Evolutionary conservation across 148 eudicot genomes (phyloP).

Genomic region (Nepenthes mirabilis): DNA sequence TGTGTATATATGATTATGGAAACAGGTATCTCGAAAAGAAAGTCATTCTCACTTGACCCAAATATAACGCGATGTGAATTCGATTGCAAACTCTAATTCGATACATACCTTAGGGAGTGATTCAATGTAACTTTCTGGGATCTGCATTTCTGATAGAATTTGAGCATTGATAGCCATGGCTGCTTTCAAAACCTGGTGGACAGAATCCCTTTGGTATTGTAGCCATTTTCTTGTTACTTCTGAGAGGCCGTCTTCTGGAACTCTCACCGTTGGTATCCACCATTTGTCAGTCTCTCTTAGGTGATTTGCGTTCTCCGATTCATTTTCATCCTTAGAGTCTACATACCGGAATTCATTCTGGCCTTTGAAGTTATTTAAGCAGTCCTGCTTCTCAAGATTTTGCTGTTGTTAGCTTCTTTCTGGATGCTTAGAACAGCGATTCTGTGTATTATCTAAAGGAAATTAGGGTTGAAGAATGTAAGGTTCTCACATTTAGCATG

Average conservation of each 20-base stretch:
- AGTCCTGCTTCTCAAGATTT: slow-evolving; percentile 27
- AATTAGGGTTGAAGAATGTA: not conserved
- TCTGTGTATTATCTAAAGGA: not conserved
- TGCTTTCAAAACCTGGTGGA: slow-evolving; percentile 81
- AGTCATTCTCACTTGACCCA: no score
- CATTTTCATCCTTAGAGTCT: slow-evolving; percentile 42
- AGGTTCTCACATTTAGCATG: slow-evolving; percentile 72
- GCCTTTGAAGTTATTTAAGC: slow-evolving; percentile 60
- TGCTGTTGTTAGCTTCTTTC: not conserved
- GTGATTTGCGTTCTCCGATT: slow-evolving; percentile 35
- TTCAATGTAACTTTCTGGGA: slow-evolving; percentile 72
- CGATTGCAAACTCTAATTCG: not conserved
- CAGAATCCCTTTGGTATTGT: slow-evolving; percentile 67
- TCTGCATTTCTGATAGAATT: slow-evolving; percentile 69
- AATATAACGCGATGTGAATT: no score
- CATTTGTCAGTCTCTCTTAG: slow-evolving; percentile 49
- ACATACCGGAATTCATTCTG: slow-evolving; percentile 61
- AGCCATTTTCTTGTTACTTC: slow-evolving; percentile 52
- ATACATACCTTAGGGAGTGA: slow-evolving; percentile 62
- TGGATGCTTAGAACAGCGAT: not conserved
- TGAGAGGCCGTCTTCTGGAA: slow-evolving; percentile 57
- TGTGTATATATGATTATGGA: no score
- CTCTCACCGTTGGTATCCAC: slow-evolving; percentile 84
- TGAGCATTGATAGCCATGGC: slow-evolving; percentile 93
- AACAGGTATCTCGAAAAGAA: not conserved